Base-by-base conservation (phyloP, 2,329 filamentous ascomycete genomes). In the Incumbomyces lentus region DNA sequence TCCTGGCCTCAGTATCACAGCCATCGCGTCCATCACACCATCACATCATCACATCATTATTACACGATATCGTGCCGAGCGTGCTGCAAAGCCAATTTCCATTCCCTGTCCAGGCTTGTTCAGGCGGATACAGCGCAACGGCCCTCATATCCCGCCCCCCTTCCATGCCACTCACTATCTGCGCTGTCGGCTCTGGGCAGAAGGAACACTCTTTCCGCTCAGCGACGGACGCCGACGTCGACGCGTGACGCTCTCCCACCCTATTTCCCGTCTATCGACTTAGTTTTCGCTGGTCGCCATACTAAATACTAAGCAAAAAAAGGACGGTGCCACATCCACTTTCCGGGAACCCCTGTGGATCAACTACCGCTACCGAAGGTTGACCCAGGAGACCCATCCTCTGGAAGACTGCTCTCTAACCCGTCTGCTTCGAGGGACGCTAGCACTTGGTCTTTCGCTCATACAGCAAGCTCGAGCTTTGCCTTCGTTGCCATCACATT, bases 241-340 rank as follows among this genome's bases (percentile, higher is more conserved):
- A 26, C 22, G 8, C 22, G 8, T 26, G 22, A 26, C 22, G 22
- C 22, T 26, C 22, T 26, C 22, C 22, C 8, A 26, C 8, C 22
- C 22, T 26, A 26, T 26, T 26, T 26, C 22, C 29, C 30, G 8
- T 42, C 30, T 11, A 42, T 30, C 14, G 22, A 12, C 16, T 44
- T 29, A 44, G 17, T 26, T 30, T 36, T 44, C 22, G 16, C 31
- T 17, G 26, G 13, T 38, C 44, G 33, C n/a, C 30, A 8, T 2
- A 36, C 26, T 40, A 40, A 17, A 33, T 14, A n/a, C 36, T n/a
- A 30, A 33, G 13, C 35, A 34, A 46, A 40, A 46, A 36, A 37
- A 46, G 40, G n/a, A 35, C 13, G 34, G 41, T 26, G 31, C 41
- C 41, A 45, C 42, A 46, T 33, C 44, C 44, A 46, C 44, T 46